These are phyloP conservation scores for Syzygium malaccense DNA, from an alignment of 441 rosid genomes.

Conservation along the genomic window DNA sequence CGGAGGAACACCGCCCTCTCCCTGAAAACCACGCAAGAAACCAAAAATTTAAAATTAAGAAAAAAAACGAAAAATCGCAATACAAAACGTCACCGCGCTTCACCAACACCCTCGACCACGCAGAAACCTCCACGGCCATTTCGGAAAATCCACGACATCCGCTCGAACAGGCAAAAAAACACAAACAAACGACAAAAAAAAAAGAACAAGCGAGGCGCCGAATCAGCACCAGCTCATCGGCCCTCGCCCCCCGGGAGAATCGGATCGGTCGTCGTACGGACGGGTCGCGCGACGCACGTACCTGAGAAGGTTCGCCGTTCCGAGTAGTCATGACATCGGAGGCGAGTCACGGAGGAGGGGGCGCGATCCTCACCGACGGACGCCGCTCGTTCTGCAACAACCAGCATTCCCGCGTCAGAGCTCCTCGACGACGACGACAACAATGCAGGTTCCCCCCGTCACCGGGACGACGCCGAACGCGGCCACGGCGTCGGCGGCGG, in stretches of 20 bases:
- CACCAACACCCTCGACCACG: neutral
- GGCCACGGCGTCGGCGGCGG: neutral
- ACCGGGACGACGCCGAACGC: neutral
- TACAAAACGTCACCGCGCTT: neutral
- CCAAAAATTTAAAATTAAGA: neutral
- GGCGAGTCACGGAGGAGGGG: neutral
- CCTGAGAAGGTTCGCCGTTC: constrained; percentile 25
- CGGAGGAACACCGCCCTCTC: constrained; percentile 24
- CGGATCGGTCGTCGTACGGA: neutral
- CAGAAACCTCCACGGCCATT: neutral
- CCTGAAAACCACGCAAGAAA: constrained; percentile 11
- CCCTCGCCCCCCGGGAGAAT: neutral
- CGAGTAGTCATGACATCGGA: constrained; percentile 1
- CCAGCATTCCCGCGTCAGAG: neutral
- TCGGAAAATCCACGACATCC: neutral
- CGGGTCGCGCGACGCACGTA: neutral
- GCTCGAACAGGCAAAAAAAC: neutral
- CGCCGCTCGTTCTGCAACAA: neutral
- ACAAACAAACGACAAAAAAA: neutral
- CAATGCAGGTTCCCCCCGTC: neutral
- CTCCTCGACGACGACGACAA: neutral
- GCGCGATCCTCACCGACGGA: neutral
- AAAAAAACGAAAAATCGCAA: no score
- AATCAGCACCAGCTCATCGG: neutral
- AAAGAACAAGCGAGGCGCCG: neutral